A percentile compares a stretch with the other conserved stretches of the same genome.
These are phyloP conservation scores for Laburnicola sp. DNA, from an alignment of 2,329 filamentous ascomycete genomes.

Conservation along the genomic window DNA sequence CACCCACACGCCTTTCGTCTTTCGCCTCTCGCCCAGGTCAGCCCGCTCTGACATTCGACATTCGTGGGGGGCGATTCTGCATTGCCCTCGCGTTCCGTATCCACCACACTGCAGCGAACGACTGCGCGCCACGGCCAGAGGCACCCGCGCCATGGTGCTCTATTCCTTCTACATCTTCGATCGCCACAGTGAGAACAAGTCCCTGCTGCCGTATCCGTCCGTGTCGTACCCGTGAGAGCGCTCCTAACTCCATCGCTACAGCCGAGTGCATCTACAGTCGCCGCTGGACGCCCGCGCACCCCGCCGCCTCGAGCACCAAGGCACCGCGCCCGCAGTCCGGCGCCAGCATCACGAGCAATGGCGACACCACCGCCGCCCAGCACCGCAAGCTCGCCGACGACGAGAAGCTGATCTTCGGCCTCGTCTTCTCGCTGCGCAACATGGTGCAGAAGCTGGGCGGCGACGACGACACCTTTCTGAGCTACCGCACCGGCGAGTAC, in stretches of 20 bases:
- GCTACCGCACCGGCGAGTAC: conserved; percentile 90
- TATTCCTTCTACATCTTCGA: conserved; percentile 99
- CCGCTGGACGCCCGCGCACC: conserved; percentile 69
- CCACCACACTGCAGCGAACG: conserved; percentile 1
- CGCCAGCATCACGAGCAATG: conserved; percentile 52
- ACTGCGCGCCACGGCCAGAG: neutral
- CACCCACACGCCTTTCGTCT: neutral
- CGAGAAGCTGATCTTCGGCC: conserved; percentile 96
- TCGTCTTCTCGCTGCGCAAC: conserved; percentile 93
- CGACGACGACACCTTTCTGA: conserved; percentile 88
- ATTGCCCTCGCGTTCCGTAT: neutral
- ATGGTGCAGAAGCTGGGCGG: conserved; percentile 96
- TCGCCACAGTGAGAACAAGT: conserved; percentile 74
- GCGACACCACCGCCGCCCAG: conserved; percentile 31
- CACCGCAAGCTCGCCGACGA: conserved; percentile 68
- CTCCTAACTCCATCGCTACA: conserved; percentile 47
- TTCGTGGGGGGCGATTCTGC: conserved; percentile 14
- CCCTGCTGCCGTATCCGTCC: neutral
- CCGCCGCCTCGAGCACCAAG: conserved; percentile 52
- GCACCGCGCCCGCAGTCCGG: conserved; percentile 55
- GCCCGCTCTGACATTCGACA: neutral
- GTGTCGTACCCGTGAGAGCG: conserved; percentile 3
- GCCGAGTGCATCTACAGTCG: conserved; percentile 97
- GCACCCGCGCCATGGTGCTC: conserved; percentile 69
- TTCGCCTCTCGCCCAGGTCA: neutral